A percentile compares a stretch with the other conserved stretches of the same genome.
Evolutionary conservation across 2,329 filamentous ascomycete species (phyloP).

Genomic region (Xylariaceae sp.): DNA sequence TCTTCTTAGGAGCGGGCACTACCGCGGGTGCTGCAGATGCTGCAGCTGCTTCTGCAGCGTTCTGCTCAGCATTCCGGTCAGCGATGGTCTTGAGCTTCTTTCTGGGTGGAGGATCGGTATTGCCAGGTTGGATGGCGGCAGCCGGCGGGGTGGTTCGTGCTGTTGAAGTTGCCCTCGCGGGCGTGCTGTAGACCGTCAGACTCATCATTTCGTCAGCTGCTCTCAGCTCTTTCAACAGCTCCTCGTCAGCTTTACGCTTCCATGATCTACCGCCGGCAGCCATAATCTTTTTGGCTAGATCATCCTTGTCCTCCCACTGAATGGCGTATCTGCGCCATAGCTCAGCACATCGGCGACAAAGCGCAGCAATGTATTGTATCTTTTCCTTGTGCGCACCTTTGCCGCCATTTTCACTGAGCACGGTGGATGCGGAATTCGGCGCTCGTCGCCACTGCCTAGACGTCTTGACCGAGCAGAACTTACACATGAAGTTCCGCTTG

Average conservation of each 20-base stretch:
- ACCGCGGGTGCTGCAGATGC: conserved; percentile 43
- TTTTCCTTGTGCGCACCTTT: conserved; percentile 80
- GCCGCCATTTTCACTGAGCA: conserved; percentile 58
- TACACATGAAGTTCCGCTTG: conserved; percentile 85
- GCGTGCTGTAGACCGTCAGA: conserved; percentile 38
- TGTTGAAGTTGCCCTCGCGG: conserved; percentile 27
- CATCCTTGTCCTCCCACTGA: conserved; percentile 90
- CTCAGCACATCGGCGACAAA: conserved; percentile 86
- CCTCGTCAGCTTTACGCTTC: conserved; percentile 88
- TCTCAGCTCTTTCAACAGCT: conserved; percentile 69
- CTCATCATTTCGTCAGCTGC: conserved; percentile 58
- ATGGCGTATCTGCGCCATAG: conserved; percentile 95
- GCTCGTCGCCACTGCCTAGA: conserved; percentile 91
- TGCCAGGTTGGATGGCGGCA: conserved; percentile 27
- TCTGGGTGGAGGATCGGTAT: conserved; percentile 49
- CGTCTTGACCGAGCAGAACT: conserved; percentile 76
- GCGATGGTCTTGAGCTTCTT: conserved; percentile 58
- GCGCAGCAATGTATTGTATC: conserved; percentile 67
- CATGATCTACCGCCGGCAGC: conserved; percentile 74
- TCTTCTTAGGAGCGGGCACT: conserved; percentile 47
- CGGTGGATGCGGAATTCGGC: conserved; percentile 67
- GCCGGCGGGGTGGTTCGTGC: conserved; percentile 31
- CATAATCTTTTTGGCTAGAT: conserved; percentile 80
- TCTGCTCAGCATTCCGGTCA: conserved; percentile 48
- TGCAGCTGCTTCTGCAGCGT: conserved; percentile 42